Base-by-base conservation (phyloP, 2,329 filamentous ascomycete species). In the Pseudocercospora cruenta region DNA sequence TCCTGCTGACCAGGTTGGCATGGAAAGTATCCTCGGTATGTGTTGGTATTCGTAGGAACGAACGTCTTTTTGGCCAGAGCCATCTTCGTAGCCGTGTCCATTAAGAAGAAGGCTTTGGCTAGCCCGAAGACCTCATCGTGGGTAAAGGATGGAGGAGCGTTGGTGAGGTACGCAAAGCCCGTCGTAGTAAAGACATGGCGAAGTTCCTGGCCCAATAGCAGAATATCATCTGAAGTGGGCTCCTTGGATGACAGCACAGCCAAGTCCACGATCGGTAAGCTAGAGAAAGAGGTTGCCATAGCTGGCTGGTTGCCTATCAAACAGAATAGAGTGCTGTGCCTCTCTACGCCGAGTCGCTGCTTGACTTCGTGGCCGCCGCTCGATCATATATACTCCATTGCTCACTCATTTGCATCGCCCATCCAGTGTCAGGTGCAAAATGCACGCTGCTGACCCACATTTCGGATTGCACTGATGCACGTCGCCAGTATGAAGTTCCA, bases 1-100 rank as follows among this genome's bases (percentile, higher is more conserved):
- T 81, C 78, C 5, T 71, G 66, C 28, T 80, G 74, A 28, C 77
- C 77, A 3, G 77, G 76, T 68, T 82, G 80, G 0, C 77, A 74
- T 5, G 82, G 82, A 58, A 83, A 83, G 68, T 83, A 83, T 62
- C 81, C 81, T 66, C 81, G 74, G 68, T 83, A 83, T 19, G 81
- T 83, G 67, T 83, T 83, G 7, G 62, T 53, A 67, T 83, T 82
- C 3, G 67, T 60, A 22, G 71, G 73, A 1, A 74, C 69, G 69
- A 83, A 83, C 1, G 78, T 79, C 63, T 75, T 77, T 71, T 82
- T 84, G 5, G 81, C 80, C 19, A 82, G 24, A 21, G 51, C 39
- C 71, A 67, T 67, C 66, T 71, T 73, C 22, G 65, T 64, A 1
- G n/a, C 39, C 43, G 61, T 21, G 12, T 53, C 26, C 12, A 71